phyloP scores from a whole-genome alignment of 768 basidiomycete species.

The Chalciporus sphaerocephalus region DNA sequence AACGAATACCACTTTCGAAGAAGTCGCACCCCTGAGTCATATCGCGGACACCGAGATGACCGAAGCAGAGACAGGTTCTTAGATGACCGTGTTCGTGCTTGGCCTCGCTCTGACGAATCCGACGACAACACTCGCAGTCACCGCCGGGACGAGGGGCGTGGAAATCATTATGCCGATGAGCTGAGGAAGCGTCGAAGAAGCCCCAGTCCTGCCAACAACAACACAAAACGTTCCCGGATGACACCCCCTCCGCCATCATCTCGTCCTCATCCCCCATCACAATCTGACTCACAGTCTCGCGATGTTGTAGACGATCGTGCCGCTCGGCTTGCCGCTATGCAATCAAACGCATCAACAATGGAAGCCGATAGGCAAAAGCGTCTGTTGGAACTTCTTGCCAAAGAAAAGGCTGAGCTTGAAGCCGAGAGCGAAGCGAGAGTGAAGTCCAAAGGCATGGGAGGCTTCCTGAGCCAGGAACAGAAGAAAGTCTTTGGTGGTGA shows the following conservation, averaged over 20 bases:
- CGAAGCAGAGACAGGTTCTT: conserved; percentile 1
- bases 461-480: conserved; percentile 78
- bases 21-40: conserved; percentile 29
- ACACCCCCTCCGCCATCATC: conserved; percentile 34
- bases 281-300: conserved; percentile 11
- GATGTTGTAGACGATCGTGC: conserved; percentile 54
- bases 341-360: conserved; percentile 63
- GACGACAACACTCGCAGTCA: conserved; percentile 37
- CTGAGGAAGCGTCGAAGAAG: conserved; percentile 38
- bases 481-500: conserved; percentile 78
- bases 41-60: conserved; percentile 12
- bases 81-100: conserved; percentile 32
- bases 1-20: conserved; percentile 23
- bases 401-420: conserved; percentile 75
- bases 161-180: conserved; percentile 25
- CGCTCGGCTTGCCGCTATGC: conserved; percentile 89
- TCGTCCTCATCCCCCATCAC: conserved; percentile 15
- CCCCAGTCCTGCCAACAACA: conserved; percentile 31
- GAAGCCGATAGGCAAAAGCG: conserved; percentile 67
- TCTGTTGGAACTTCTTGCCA: conserved; percentile 60
- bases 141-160: conserved; percentile 24
- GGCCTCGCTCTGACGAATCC: conserved; percentile 52
- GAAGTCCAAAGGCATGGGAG: conserved; percentile 74
- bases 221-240: conserved; percentile 49
- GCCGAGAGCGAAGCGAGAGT: conserved; percentile 63